Evolutionary conservation across 768 basidiomycete genomes (phyloP), one percentile per base, ranked within the genome.

Genomic region (Lactarius tabidus): DNA sequence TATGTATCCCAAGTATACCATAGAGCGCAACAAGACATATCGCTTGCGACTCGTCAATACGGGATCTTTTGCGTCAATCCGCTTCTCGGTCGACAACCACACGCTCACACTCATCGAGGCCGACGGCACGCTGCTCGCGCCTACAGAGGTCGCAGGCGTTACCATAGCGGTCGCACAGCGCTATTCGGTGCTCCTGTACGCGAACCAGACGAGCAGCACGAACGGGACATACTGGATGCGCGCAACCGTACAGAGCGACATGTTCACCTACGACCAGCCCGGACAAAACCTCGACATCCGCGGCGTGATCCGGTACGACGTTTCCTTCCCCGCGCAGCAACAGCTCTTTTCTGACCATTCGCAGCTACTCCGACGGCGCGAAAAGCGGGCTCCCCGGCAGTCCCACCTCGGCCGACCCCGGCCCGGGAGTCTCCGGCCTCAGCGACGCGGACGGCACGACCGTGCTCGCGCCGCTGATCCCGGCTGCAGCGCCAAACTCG

Each of bases 1-100:
- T 66, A 72, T 6, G 58, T 67, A 23, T 71, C 54, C 56, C 57
- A 75, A 48, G 73, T 73, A 79, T 60, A 69, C 75, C 33, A 66
- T 82, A 58, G 70, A 78, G 57, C 71, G 76, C 28, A 74, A 76
- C 67, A 72, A 74, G 43, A 69, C 72, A 28, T 82, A 82, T 66
- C 83, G 83, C 59, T 71, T 84, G 28, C 81, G 83, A 53, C 67
- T 84, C 43, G 72, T 81, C 64, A 79, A 84, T 74, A 72, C 79
- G 43, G 83, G 79, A 36, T 75, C 80, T 6, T 81, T 84, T 71
- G 79, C 80, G 6, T 73, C 78, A 33, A 75, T 81, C 53, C 70
- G 76, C 39, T 80, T 83, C 72, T 78, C 78, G 17, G 73, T 84
- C 53, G 82, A 84, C 59, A 68, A 65, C 12, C 84, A 84, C 65